Conservation (phyloP, 202 grass and related monocot genomes). For the Schoenoplectus tabernaemontani region DNA sequence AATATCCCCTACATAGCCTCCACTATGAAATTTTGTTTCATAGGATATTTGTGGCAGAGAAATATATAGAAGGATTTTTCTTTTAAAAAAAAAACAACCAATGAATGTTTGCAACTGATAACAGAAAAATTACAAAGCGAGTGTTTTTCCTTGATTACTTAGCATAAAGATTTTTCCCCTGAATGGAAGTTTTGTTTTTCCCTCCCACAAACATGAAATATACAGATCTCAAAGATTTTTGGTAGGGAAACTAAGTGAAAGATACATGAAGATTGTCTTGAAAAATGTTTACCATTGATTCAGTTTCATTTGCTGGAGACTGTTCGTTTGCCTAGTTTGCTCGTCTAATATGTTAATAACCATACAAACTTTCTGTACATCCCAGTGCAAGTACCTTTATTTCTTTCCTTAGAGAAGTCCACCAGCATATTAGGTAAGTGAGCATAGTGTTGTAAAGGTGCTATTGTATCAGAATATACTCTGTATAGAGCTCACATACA, state of each 20-base stretch:
- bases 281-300: not conserved
- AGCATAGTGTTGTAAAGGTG: not conserved
- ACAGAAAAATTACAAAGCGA: no score
- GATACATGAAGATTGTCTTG: not conserved
- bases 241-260: not conserved
- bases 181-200: no score
- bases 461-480: not conserved
- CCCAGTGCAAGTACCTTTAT: not conserved
- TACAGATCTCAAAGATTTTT: no score
- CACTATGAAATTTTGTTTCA: no score
- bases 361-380: not conserved
- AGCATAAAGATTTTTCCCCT: no score
- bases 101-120: no score
- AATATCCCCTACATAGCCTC: not conserved
- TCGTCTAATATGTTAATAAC: not conserved
- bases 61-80: not conserved
- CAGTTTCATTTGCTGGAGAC: not conserved
- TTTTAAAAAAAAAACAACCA: not conserved
- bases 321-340: not conserved
- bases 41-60: not conserved
- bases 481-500: not conserved
- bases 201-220: no score
- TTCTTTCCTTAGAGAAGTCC: not conserved
- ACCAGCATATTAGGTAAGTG: not conserved
- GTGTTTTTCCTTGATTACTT: no score